Evolutionary conservation across 2,329 filamentous ascomycete genomes (phyloP), one percentile per base, ranked within the genome.

Genomic region (Eurotiales sp.): DNA sequence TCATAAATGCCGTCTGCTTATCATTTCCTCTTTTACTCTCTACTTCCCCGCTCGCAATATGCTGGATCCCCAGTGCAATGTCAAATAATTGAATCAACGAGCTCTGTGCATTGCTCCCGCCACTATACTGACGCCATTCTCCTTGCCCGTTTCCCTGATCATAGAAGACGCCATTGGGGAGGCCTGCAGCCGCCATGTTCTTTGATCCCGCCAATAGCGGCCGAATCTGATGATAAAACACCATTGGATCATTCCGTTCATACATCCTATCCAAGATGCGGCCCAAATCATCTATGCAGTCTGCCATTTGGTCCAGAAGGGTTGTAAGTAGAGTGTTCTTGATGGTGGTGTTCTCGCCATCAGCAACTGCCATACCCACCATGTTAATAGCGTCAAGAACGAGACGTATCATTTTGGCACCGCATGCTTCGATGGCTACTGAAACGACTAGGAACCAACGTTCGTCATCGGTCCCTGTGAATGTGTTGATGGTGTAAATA

Each of bases 101-200:
- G 61, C 76, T 79, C 57, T 80, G 78, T 0, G 75, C 78, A 57
- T 81, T 81, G 55, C 77, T 80, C 0, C 78, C 78, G 2, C 78
- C 78, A 27, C 76, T 73, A 52, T 78, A 76, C 45, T 77, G 73
- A 17, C 69, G 67, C 76, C 76, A 80, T 11, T 72, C 62, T 1
- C 76, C 77, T 32, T 69, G 67, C 0, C 73, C 75, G 7, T 75
- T 58, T 3, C 76, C 77, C 34, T 74, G 64, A 48, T 79, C 76
- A 55, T 79, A 80, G 56, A 77, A 79, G 2, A 80, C 72, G 10
- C 77, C 77, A 5, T 71, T 67, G 0, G 77, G 76, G 25, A 80
- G 59, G 3, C 77, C 77, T 0, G 76, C 77, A 2, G 69, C 65
- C 7, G 70, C 72, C 77, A 80, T 79, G 50, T 77, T 77, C 64